phyloP scores from a whole-genome alignment of 176 grass and related monocot genomes.

The Carex littledalei region DNA sequence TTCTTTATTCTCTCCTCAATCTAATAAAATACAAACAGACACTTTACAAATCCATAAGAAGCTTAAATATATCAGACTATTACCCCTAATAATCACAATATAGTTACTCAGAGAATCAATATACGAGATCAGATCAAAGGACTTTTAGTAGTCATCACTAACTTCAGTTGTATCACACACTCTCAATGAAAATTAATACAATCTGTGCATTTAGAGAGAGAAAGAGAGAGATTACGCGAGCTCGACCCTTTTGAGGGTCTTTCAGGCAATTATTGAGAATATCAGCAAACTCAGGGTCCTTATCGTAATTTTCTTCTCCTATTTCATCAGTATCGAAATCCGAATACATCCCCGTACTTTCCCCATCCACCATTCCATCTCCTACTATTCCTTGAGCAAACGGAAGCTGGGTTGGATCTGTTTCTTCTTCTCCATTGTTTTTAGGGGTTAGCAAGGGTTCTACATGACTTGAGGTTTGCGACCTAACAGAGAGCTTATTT shows the following conservation, averaged over 20 bases:
- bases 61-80: not conserved
- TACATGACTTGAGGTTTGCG: not conserved
- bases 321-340: not conserved
- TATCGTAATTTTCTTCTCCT: constrained; percentile 48
- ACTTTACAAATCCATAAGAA: not conserved
- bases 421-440: not conserved
- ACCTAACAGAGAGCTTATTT: constrained; percentile 10
- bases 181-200: not conserved
- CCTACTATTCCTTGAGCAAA: constrained; percentile 16
- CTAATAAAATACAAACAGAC: constrained; percentile 35
- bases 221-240: constrained; percentile 40
- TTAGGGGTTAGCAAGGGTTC: constrained; percentile 29
- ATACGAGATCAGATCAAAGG: not conserved
- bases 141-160: not conserved
- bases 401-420: not conserved
- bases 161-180: not conserved
- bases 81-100: not conserved
- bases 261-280: constrained; percentile 76
- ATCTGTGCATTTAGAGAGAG: not conserved
- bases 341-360: not conserved
- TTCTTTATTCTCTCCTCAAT: constrained; percentile 83
- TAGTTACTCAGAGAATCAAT: not conserved
- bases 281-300: constrained; percentile 69
- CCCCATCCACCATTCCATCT: not conserved
- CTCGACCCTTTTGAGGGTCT: constrained; percentile 75